Base-by-base conservation (phyloP, 805 yeast species). In the Metschnikowia similis region DNA sequence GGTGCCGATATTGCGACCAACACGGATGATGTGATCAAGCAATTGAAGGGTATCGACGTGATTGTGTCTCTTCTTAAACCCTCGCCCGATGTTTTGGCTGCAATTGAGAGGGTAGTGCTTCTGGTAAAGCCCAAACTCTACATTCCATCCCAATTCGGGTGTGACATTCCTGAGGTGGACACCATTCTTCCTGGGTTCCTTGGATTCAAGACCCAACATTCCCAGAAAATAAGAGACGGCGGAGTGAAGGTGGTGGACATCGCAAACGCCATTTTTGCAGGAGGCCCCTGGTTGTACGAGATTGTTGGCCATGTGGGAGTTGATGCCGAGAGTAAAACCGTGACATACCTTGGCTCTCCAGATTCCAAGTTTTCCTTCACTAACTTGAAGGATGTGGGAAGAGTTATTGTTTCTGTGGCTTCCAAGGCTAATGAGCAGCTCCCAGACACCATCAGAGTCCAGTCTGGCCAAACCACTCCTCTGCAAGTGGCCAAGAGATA, bases 141-240 rank as follows among this genome's bases (percentile, higher is more conserved):
- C 66, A 75, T 82, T 54, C 85, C 86, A 31, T 76, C 84, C 2
- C 86, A 82, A 57, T 83, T 78, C 56, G 89, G 88, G 37, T 57
- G 70, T 21, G 81, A 80, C 48, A 45, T 73, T 14, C 60, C 54
- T 2, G 66, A 59, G 8, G 61, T 62, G 17, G 56, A 56, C 4
- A 50, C 55, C 17, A 36, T 47, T 21, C 61, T 71, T 21, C 76
- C 80, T 6, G 70, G 67, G 0, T 66, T 77, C 48, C 57, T 65
- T 30, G 57, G 42, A 1, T 10, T 49, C 16, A 79, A 79, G 60
- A 41, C 60, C 0, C 57, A 49, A 1, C 80, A 78, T 56, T 59
- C 74, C 6, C 57, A 59, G 2, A 65, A 59, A 11, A 70, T 77
- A 16, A 70, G 82, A 56, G 63, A 57, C 1, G 59, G 64, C 8